Evolutionary conservation across 2,329 filamentous ascomycete species (phyloP), one percentile per base, ranked within the genome.

Genomic region (Colletotrichum eleusines): DNA sequence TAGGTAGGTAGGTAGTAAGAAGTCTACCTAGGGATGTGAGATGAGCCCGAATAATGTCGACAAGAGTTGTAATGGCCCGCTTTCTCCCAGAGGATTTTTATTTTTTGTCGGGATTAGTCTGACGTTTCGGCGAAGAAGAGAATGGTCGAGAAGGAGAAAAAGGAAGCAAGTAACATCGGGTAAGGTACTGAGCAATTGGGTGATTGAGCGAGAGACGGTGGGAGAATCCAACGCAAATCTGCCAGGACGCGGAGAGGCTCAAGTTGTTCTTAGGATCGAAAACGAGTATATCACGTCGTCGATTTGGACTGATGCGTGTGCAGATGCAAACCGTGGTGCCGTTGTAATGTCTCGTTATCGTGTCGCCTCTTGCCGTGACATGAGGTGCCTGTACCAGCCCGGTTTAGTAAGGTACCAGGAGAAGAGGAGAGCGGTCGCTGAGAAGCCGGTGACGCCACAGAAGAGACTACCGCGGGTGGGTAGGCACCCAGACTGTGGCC

Each of bases 401-500:
- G 68, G 63, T 33, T 51, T 40, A 44, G 33, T 31, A 53, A 48
- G 64, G 42, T 61, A 57, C 58, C 68, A 71, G 58, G 53, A 68
- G 58, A 50, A 54, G 46, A 42, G 48, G 20, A 46, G 33, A n/a
- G 58, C 65, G 53, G 63, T 71, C 58, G 53, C 31, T 68, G 53
- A 42, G 26, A 51, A 54, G 68, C 51, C 38, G 46, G 69, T 59
- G 69, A 71, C 69, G 64, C 69, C 59, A 71, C 64, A 48, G 38
- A 54, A 63, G 26, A 33, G 5, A 44, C 58, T 54, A 60, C 38
- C 20, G n/a, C n/a, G n/a, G n/a, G n/a, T n/a, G n/a, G n/a, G n/a
- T 35, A 35, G n/a, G n/a, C n/a, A n/a, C n/a, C n/a, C 26, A 57
- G 23, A 28, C 44, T 53, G 35, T 38, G 38, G 31, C 40, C 26